These are phyloP conservation scores for Cyclotella sp. DNA, from an alignment of 108 stramenopile species.

Conservation along the genomic window DNA sequence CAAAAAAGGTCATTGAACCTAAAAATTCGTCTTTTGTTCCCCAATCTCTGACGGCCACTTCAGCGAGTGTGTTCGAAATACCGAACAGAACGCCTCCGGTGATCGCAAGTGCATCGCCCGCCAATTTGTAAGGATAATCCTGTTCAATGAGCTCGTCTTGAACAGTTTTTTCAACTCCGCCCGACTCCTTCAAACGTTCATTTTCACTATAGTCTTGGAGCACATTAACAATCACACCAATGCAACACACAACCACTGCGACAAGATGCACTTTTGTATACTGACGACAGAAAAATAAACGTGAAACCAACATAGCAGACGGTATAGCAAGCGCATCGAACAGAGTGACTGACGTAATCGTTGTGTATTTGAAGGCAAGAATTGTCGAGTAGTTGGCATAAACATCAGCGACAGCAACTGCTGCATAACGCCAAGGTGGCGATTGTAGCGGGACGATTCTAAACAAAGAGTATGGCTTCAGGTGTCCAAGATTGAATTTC, in stretches of 20 bases:
- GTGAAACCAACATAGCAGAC: slow-evolving; percentile 88
- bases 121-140: slow-evolving; percentile 70
- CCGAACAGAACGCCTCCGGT: slow-evolving; percentile 91
- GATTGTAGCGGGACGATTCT: slow-evolving; percentile 34
- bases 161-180: slow-evolving; percentile 25
- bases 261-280: slow-evolving; percentile 76
- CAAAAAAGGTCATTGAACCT: slow-evolving; percentile 87
- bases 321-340: slow-evolving; percentile 96
- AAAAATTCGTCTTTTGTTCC: slow-evolving; percentile 79
- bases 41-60: slow-evolving; percentile 63
- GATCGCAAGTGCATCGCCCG: slow-evolving; percentile 90
- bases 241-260: slow-evolving; percentile 84
- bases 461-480: slow-evolving; percentile 36
- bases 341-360: slow-evolving; percentile 90
- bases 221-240: slow-evolving; percentile 83
- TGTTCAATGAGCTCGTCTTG: slow-evolving; percentile 46
- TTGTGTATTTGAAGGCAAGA: slow-evolving; percentile 87
- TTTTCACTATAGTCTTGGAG: slow-evolving; percentile 78
- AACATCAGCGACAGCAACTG: slow-evolving; percentile 66
- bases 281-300: slow-evolving; percentile 66
- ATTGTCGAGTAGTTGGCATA: slow-evolving; percentile 77
- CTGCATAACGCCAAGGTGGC: slow-evolving; percentile 28
- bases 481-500: background rate
- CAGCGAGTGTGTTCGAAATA: slow-evolving; percentile 82
- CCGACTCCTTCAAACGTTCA: slow-evolving; percentile 23